phyloP scores from a whole-genome alignment of 2,329 filamentous ascomycete species.

The Daldinia eschscholtzii region DNA sequence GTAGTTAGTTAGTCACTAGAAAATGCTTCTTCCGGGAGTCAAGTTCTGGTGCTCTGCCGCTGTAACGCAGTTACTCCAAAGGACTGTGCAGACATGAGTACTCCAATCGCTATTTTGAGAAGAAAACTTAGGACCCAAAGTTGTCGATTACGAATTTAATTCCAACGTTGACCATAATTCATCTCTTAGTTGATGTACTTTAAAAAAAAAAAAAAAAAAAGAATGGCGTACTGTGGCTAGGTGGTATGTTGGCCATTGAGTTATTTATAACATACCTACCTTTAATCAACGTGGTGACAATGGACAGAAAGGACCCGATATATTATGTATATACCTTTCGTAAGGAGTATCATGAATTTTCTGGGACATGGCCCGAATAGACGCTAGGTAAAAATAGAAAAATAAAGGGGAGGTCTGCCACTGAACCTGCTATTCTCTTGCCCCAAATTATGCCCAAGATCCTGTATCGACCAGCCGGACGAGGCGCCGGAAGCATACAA shows the following conservation, averaged over 20 bases:
- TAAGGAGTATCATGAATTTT: background rate
- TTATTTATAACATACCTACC: no score
- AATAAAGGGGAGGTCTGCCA: background rate
- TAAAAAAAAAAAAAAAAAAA: no score
- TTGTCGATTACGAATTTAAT: no score
- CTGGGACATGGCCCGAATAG: background rate
- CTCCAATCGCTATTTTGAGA: no score
- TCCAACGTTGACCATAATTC: no score
- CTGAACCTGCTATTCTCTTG: background rate
- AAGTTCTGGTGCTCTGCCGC: background rate
- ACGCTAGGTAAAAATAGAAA: background rate
- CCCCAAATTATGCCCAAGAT: background rate
- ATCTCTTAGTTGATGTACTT: no score
- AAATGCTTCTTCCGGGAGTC: constrained; percentile 3
- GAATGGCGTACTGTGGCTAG: no score
- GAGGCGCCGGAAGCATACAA: constrained; percentile 35
- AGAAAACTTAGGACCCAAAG: no score
- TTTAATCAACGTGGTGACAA: background rate
- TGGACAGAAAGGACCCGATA: background rate
- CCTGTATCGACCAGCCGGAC: constrained; percentile 5
- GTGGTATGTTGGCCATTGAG: no score
- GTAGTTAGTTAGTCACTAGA: constrained; percentile 1
- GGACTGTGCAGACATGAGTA: background rate
- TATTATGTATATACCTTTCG: background rate
- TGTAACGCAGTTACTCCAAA: background rate